Evolutionary conservation across 495 filamentous ascomycete genomes (phyloP), one percentile per base, ranked within the genome.

Genomic region (Trichocladium uniseriatum): DNA sequence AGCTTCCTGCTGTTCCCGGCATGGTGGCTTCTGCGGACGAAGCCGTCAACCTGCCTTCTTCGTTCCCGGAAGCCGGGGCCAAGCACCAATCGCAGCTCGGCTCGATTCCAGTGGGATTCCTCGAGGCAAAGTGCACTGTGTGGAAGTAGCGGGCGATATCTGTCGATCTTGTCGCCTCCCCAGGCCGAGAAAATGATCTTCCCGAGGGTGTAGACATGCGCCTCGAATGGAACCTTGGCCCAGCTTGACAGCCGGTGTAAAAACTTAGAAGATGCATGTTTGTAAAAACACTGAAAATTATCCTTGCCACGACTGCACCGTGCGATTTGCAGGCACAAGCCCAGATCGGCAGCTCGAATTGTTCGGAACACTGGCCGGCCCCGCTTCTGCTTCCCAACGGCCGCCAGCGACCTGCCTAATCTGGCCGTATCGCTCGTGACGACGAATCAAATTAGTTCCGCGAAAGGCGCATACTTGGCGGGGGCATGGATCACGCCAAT

Each of bases 1-100:
- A 44, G 47, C 50, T 36, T 50, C 50, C 55, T 57, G 43, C 55
- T 54, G 18, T 45, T 52, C 48, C 49, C 19, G 48, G 55, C 48
- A 54, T 48, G 51, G 51, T 45, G 51, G 38, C 45, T 24, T 43
- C 48, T 44, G 45, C 49, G 32, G 38, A 29, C 19, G 29, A 24
- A 48, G 22, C 28, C 22, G 34, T 27, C 45, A 39, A 50, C 52
- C 52, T 54, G 52, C 52, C 52, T 41, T 54, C 39, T 45, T 54
- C 15, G 52, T 38, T 37, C 16, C 18, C 24, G 35, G 18, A 22
- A 40, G 1, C 6, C 11, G 16, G 16, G 24, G 24, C 24, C 24
- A 27, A 27, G 3, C 24, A 27, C 4, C 24, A 27, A 27, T 27
- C 24, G n/a, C n/a, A n/a, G n/a, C n/a, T n/a, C n/a, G n/a, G n/a